Evolutionary conservation across 345 rosid species (phyloP).

Genomic region (Syzygium jambos): DNA sequence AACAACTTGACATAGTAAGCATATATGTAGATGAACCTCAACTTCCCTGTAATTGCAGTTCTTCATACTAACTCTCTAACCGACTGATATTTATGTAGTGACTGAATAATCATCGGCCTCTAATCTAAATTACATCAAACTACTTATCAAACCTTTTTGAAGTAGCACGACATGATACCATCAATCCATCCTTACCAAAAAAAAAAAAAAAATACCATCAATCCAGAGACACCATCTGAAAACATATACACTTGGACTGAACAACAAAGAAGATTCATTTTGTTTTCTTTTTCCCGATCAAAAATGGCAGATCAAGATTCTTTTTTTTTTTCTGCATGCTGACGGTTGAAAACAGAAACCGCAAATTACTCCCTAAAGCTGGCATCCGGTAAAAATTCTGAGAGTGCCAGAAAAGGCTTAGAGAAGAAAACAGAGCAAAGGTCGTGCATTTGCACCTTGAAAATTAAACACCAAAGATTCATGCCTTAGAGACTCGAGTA

Average conservation of each 20-base stretch:
- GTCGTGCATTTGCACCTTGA: not conserved
- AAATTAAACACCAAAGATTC: not conserved
- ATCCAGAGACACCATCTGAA: not conserved
- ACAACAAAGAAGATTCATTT: not conserved
- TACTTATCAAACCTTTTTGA: not conserved
- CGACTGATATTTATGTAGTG: not conserved
- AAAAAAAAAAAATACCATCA: too few relatives aligned
- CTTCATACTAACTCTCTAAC: not conserved
- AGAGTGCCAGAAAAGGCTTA: not conserved
- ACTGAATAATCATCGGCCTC: not conserved
- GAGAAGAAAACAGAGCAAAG: not conserved
- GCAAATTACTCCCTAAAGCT: not conserved
- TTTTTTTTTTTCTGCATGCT: accelerated
- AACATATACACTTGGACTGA: not conserved
- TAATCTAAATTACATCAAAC: not conserved
- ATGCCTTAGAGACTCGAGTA: not conserved
- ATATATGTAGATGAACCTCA: not conserved
- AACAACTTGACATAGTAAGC: accelerated
- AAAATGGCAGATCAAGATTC: not conserved
- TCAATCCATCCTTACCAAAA: too few relatives aligned
- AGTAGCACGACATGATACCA: not conserved
- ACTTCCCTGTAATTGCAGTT: not conserved
- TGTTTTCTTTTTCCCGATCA: not conserved
- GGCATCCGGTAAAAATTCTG: not conserved
- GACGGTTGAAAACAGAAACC: not conserved